These are phyloP conservation scores for Whalleya microplaca DNA, from an alignment of 2,329 filamentous ascomycete species.

Conservation along the genomic window DNA sequence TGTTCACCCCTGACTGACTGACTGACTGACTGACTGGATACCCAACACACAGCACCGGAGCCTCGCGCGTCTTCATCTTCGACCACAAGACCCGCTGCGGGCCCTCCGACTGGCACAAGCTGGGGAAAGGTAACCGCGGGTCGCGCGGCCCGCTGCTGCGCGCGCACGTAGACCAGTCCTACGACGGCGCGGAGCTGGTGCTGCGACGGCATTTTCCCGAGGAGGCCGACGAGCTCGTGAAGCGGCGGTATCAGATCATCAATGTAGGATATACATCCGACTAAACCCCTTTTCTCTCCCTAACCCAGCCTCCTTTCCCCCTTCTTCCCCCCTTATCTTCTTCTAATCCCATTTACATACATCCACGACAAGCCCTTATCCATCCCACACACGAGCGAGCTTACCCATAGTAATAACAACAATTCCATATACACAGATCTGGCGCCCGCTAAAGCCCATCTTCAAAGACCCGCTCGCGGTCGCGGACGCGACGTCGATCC, in stretches of 20 bases:
- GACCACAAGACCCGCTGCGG: slow-evolving; percentile 71
- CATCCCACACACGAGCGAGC: neutral
- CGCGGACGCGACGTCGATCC: slow-evolving; percentile 42
- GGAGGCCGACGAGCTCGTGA: slow-evolving; percentile 40
- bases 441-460: slow-evolving; percentile 54
- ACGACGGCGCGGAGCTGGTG: slow-evolving; percentile 42
- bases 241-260: slow-evolving; percentile 39
- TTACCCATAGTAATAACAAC: slow-evolving; percentile 1
- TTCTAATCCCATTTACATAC: neutral
- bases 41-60: slow-evolving; percentile 61
- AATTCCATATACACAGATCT: slow-evolving; percentile 36
- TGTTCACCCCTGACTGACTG: too few species aligned
- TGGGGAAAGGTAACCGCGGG: slow-evolving; percentile 63
- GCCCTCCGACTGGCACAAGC: slow-evolving; percentile 63
- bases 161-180: slow-evolving; percentile 45
- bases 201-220: slow-evolving; percentile 37
- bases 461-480: slow-evolving; percentile 46
- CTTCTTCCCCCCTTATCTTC: neutral
- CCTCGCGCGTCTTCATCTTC: slow-evolving; percentile 67
- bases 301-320: neutral
- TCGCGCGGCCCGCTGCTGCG: slow-evolving; percentile 35
- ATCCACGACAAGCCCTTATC: too few species aligned
- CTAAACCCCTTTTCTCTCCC: neutral
- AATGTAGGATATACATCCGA: slow-evolving; percentile 29
- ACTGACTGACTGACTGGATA: too few species aligned